Evolutionary conservation across 2,329 filamentous ascomycete genomes (phyloP).

Genomic region (Clarireedia paspali): DNA sequence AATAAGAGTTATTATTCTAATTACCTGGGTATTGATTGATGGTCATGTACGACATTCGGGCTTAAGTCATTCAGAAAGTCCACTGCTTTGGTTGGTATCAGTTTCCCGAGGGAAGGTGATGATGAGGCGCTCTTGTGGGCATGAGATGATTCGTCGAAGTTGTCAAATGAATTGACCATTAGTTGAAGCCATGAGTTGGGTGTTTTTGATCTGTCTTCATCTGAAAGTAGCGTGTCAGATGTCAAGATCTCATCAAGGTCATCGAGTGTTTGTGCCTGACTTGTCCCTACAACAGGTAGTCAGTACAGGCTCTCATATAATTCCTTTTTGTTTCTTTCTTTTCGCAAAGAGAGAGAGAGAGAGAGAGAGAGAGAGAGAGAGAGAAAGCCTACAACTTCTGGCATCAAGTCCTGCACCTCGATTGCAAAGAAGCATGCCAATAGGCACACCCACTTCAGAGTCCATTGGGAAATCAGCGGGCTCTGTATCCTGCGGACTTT

Average conservation of each 20-base stretch:
- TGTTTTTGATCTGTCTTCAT: not conserved
- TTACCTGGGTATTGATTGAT: not conserved
- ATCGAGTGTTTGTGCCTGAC: conserved; percentile 4
- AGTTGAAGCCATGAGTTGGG: conserved; percentile 6
- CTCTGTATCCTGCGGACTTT: not conserved
- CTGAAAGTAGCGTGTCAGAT: not conserved
- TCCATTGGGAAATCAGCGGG: not conserved
- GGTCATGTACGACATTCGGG: not conserved
- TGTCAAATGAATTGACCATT: conserved; percentile 4
- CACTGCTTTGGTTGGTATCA: conserved; percentile 6
- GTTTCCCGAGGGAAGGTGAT: conserved; percentile 10
- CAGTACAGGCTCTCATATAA: not conserved
- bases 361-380: no score
- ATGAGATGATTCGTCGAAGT: not conserved
- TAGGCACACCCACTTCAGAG: no score
- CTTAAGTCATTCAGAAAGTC: conserved; percentile 12
- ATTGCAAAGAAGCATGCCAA: not conserved
- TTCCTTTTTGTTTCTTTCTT: no score
- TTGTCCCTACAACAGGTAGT: not conserved
- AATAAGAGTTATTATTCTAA: not conserved
- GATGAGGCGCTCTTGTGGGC: not conserved
- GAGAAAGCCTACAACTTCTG: not conserved
- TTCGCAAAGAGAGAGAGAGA: no score
- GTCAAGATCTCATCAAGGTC: not conserved
- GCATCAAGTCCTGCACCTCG: not conserved